Percentiles rank a stretch among this genome's conserved stretches.
Conservation (phyloP, 768 basidiomycete species). For the Porphyrellus cyaneotinctus region DNA sequence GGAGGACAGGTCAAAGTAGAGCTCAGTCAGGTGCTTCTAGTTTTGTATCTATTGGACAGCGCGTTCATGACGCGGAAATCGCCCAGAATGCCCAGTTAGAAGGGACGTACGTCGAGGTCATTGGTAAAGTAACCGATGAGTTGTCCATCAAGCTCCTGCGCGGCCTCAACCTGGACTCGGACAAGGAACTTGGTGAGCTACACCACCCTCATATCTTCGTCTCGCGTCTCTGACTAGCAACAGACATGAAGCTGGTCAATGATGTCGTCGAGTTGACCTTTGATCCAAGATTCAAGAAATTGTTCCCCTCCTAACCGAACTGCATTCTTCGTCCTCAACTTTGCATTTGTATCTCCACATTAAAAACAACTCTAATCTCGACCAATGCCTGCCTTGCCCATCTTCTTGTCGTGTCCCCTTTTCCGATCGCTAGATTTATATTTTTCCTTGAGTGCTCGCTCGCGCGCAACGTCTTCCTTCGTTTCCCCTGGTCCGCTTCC, state of each 20-base stretch:
- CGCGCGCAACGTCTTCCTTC: conserved; percentile 41
- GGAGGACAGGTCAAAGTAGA: conserved; percentile 55
- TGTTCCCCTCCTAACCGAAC: conserved; percentile 38
- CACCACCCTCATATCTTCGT: not conserved
- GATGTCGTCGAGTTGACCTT: conserved; percentile 60
- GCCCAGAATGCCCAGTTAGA: conserved; percentile 41
- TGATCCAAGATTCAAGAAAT: conserved; percentile 49
- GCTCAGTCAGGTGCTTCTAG: conserved; percentile 37
- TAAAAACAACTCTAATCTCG: conserved; percentile 17
- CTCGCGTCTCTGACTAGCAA: conserved; percentile 6
- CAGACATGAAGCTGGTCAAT: conserved; percentile 59
- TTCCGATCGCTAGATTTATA: conserved; percentile 80
- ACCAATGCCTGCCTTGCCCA: conserved; percentile 59
- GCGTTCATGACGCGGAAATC: not conserved
- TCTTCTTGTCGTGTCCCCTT: conserved; percentile 86
- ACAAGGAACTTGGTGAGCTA: conserved; percentile 53
- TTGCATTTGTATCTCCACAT: not conserved
- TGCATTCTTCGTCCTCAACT: not conserved
- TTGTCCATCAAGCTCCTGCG: conserved; percentile 54
- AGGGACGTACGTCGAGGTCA: conserved; percentile 60
- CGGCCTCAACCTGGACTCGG: conserved; percentile 50
- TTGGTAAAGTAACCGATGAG: conserved; percentile 56
- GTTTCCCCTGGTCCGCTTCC: conserved; percentile 35
- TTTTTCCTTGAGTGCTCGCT: conserved; percentile 71
- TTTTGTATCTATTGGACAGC: not conserved